Conservation (phyloP, 345 rosid genomes). For the Boechera divaricarpa region DNA sequence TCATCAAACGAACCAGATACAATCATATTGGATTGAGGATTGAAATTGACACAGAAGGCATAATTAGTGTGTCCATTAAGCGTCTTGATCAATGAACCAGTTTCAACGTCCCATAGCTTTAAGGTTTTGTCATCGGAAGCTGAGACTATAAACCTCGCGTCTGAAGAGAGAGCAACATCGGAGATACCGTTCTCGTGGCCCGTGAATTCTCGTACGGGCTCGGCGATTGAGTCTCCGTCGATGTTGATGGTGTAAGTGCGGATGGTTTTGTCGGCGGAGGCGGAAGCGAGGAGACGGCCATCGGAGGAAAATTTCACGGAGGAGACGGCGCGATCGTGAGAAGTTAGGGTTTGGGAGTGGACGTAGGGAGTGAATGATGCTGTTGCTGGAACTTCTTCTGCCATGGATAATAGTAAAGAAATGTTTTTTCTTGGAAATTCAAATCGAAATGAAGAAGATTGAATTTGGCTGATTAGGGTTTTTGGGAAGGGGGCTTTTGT, state of each 20-base stretch:
- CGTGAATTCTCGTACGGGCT: conserved; percentile 59
- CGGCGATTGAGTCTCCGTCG: conserved; percentile 40
- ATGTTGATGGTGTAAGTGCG: conserved; percentile 65
- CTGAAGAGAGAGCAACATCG: conserved; percentile 89
- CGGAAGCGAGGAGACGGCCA: conserved; percentile 84
- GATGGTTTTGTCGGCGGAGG: conserved; percentile 88
- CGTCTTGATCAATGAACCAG: conserved; percentile 66
- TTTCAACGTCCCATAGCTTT: conserved; percentile 89
- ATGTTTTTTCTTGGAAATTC: not conserved
- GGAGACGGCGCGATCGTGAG: conserved; percentile 74
- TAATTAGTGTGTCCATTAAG: conserved; percentile 84
- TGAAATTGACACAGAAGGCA: conserved; percentile 84
- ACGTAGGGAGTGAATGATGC: conserved; percentile 66
- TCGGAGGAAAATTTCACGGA: conserved; percentile 88
- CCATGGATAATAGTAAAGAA: conserved; percentile 8
- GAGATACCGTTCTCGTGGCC: conserved; percentile 88
- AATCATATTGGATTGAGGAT: conserved; percentile 84
- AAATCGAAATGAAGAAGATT: conserved; percentile 12
- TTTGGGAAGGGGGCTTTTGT: not conserved
- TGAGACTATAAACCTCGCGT: conserved; percentile 82
- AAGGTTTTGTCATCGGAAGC: conserved; percentile 94
- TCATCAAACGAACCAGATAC: conserved; percentile 96
- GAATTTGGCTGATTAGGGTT: conserved; percentile 35
- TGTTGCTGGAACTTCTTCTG: conserved; percentile 36
- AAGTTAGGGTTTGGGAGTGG: conserved; percentile 74